phyloP scores from a whole-genome alignment of 208 protist genomes.

The Tritrichomonas foetus region DNA sequence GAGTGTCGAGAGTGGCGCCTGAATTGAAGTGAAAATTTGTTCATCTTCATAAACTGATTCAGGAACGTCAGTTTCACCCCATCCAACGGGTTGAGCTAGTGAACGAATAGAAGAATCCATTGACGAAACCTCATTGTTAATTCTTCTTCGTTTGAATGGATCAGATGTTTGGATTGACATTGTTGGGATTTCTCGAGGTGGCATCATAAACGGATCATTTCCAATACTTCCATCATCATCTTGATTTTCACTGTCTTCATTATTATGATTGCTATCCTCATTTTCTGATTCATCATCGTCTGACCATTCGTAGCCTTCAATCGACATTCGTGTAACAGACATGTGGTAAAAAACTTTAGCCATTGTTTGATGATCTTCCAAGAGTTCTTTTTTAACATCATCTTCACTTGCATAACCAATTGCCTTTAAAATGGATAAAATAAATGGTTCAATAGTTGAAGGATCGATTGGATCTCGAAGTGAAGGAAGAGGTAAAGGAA shows the following conservation, averaged over 20 bases:
- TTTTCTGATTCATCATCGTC: neutral
- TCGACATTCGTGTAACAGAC: neutral
- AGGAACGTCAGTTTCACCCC: neutral
- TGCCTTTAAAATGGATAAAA: neutral
- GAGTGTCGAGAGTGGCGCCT: neutral
- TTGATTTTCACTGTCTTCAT: too few relatives aligned
- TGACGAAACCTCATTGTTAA: too few relatives aligned
- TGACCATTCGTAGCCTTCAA: neutral
- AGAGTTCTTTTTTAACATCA: neutral
- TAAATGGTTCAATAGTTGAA: neutral
- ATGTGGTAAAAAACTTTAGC: neutral
- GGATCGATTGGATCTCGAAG: neutral
- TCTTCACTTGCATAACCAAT: neutral
- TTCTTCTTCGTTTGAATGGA: too few relatives aligned
- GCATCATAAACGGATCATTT: too few relatives aligned
- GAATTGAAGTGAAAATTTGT: neutral
- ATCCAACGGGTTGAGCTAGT: too few relatives aligned
- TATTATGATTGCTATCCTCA: neutral
- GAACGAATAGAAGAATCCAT: too few relatives aligned
- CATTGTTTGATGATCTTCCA: neutral
- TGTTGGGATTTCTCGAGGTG: too few relatives aligned
- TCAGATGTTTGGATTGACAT: too few relatives aligned
- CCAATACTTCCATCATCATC: too few relatives aligned
- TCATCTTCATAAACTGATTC: neutral
- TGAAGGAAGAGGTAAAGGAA: neutral